Base-by-base conservation (phyloP, 2,329 filamentous ascomycete species). In the Penicillium sp. region DNA sequence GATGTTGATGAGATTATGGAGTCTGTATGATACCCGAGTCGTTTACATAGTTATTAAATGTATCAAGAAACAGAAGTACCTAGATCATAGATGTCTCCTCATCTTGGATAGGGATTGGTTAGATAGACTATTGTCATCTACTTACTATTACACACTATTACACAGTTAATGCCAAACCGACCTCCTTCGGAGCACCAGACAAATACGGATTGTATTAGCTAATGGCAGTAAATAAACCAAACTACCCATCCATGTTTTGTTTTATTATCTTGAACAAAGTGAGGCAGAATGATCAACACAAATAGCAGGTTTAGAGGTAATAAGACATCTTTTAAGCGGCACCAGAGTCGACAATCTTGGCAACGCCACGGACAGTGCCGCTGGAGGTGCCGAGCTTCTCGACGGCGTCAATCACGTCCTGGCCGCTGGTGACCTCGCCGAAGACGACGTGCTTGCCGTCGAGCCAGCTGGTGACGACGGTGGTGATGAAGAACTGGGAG, bases 401-500 rank as follows among this genome's bases (percentile, higher is more conserved):
- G 62, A 87, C 81, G 62, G 79, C 76, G 73, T 79, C 79, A 70
- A 87, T 80, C 59, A 83, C 67, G 60, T 76, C 69, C 71, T 80
- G 77, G 65, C 68, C 66, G 59, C 85, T 82, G 62, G 79, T 79
- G 61, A 87, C 83, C 71, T 83, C 75, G 69, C 84, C 84, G 73
- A 87, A 87, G 73, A 87, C 84, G 70, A 87, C 84, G 78, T 87
- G 84, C 77, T 85, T 85, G 71, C 83, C 83, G 71, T 87, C 82
- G 67, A 87, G 79, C 84, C 84, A 87, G 60, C 76, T 79, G 69
- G 84, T 87, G 63, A 83, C 78, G 68, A 85, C 82, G 68, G 84
- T 87, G 73, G 85, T 88, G 76, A 88, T 79, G 79, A 88, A 88
- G 80, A 88, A 88, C 74, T 88, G 85, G 59, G 85, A 88, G 70